Evolutionary conservation across 768 basidiomycete species (phyloP).

Genomic region (Multifurca ochricompacta): DNA sequence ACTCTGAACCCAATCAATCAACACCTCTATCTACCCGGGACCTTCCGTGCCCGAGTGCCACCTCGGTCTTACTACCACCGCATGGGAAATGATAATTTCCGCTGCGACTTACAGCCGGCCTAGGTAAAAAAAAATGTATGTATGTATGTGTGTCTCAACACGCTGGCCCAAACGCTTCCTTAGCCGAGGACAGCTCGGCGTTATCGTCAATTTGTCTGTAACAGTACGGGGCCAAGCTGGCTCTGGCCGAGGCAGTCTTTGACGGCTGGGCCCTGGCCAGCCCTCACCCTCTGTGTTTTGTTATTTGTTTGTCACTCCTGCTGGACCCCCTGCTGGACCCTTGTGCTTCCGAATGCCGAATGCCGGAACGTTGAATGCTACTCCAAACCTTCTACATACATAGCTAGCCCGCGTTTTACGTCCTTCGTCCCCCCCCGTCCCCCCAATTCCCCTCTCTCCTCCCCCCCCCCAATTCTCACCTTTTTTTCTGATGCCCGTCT

Average conservation of each 20-base stretch:
- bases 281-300: too few species aligned
- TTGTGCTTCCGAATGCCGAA: too few species aligned
- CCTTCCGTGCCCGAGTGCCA: slow-evolving; percentile 3
- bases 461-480: too few species aligned
- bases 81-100: slow-evolving; percentile 1
- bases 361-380: too few species aligned
- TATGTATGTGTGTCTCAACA: slow-evolving; percentile 1
- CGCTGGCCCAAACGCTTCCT: neutral
- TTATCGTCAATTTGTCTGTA: neutral
- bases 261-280: too few species aligned
- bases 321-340: too few species aligned
- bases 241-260: too few species aligned
- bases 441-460: neutral
- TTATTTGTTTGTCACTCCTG: too few species aligned
- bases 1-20: neutral
- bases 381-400: too few species aligned
- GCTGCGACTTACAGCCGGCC: slow-evolving; percentile 20
- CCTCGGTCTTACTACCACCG: slow-evolving; percentile 3
- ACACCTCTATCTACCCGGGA: neutral
- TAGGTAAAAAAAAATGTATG: too few species aligned
- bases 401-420: too few species aligned
- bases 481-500: slow-evolving; percentile 3
- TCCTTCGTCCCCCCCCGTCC: neutral
- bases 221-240: too few species aligned
- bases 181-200: slow-evolving; percentile 6